A percentile compares a stretch with the other conserved stretches of the same genome.
Conservation (phyloP, 345 rosid genomes). For the Luvunga scandens region DNA sequence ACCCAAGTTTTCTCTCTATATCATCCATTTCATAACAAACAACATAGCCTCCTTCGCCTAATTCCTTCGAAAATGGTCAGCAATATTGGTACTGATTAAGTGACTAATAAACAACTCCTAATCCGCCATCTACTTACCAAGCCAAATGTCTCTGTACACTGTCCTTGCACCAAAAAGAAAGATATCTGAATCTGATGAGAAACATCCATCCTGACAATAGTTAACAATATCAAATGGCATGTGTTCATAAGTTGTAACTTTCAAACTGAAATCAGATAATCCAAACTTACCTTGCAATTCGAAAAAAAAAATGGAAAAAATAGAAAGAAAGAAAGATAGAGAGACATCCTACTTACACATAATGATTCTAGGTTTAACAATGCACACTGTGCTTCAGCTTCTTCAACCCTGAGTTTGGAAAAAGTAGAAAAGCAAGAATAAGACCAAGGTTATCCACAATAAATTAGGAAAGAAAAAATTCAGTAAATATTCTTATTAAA, state of each 20-base stretch:
- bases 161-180: constrained; percentile 95
- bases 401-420: constrained; percentile 63
- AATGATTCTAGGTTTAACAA: constrained; percentile 70
- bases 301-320: constrained; percentile 1
- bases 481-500: background rate
- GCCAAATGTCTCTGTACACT: constrained; percentile 87
- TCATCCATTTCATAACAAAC: constrained; percentile 93
- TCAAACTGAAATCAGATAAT: background rate
- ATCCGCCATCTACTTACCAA: constrained; percentile 42
- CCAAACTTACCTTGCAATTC: background rate
- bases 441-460: background rate
- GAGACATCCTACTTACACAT: constrained; percentile 56
- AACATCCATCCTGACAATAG: constrained; percentile 81
- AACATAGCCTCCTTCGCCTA: constrained; percentile 84
- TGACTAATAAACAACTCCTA: background rate
- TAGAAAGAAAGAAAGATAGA: too few species aligned
- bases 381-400: constrained; percentile 97
- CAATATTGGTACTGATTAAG: background rate
- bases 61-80: constrained; percentile 31
- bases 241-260: constrained; percentile 9
- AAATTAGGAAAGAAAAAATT: background rate
- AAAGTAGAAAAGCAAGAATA: background rate
- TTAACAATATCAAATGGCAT: constrained; percentile 12
- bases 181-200: constrained; percentile 85
- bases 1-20: constrained; percentile 76